A percentile compares a stretch with the other conserved stretches of the same genome.
Conservation (phyloP, 2,329 filamentous ascomycete genomes). For the Biscogniauxia marginata region DNA sequence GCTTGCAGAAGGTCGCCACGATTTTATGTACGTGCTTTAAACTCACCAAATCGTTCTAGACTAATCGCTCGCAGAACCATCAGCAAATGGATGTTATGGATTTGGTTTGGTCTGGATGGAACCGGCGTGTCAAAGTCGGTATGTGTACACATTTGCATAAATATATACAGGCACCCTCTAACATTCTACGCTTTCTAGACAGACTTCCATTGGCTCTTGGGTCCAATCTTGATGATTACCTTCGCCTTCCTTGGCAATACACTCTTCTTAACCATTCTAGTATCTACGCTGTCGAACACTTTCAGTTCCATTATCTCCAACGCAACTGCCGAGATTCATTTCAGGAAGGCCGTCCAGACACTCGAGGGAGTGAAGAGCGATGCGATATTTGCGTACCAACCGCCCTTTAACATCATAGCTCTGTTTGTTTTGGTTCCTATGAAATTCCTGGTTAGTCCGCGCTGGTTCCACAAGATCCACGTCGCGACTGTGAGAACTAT, state of each 20-base stretch:
- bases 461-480: slow-evolving; percentile 91
- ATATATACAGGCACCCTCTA: not conserved
- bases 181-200: slow-evolving; percentile 38
- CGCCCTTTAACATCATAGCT: slow-evolving; percentile 80
- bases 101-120: slow-evolving; percentile 85
- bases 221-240: slow-evolving; percentile 75
- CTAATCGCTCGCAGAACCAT: slow-evolving; percentile 54
- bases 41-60: not conserved
- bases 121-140: slow-evolving; percentile 60
- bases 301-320: slow-evolving; percentile 77
- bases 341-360: slow-evolving; percentile 75
- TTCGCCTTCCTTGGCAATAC: slow-evolving; percentile 87
- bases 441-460: slow-evolving; percentile 73
- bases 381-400: slow-evolving; percentile 77
- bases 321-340: slow-evolving; percentile 80
- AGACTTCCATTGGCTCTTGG: slow-evolving; percentile 77
- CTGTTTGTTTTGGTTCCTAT: slow-evolving; percentile 72
- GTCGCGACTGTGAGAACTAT: slow-evolving; percentile 71
- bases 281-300: slow-evolving; percentile 83
- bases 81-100: slow-evolving; percentile 89
- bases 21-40: slow-evolving; percentile 48
- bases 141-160: slow-evolving; percentile 20
- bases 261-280: slow-evolving; percentile 82
- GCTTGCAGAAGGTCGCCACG: slow-evolving; percentile 66
- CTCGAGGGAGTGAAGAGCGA: slow-evolving; percentile 85